These are phyloP conservation scores for Macrolepiota fuliginosa DNA, from an alignment of 768 basidiomycete species.

Conservation along the genomic window DNA sequence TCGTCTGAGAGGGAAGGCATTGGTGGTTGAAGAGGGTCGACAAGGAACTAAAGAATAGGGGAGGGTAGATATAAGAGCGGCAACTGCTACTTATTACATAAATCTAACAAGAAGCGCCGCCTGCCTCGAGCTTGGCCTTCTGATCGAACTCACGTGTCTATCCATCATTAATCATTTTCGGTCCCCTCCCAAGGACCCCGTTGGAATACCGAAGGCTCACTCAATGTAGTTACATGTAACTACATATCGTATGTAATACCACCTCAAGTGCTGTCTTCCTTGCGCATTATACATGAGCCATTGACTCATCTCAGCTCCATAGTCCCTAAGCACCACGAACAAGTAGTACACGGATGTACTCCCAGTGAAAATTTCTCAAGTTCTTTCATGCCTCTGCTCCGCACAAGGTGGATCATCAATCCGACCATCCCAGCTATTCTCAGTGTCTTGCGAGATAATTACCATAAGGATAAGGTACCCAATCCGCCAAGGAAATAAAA, in stretches of 20 bases:
- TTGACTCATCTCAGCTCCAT: not conserved
- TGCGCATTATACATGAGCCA: too few relatives aligned
- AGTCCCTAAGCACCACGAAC: not conserved
- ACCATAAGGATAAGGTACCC: not conserved
- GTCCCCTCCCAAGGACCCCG: not conserved
- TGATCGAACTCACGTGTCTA: conserved; percentile 34
- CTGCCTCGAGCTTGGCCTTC: conserved; percentile 23
- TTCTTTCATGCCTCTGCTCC: not conserved
- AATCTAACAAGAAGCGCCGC: conserved; percentile 18
- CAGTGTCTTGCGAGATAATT: not conserved
- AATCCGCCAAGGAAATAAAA: not conserved
- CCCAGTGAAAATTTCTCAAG: not conserved
- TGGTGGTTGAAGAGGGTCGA: conserved; percentile 3
- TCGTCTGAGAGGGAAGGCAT: conserved; percentile 5
- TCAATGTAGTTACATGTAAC: not conserved
- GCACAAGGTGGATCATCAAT: conserved; percentile 2
- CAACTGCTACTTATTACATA: conserved; percentile 19
- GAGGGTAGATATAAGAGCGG: conserved; percentile 14
- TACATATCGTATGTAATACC: not conserved
- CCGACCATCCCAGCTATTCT: not conserved
- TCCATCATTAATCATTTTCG: conserved; percentile 15
- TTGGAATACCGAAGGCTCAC: not conserved
- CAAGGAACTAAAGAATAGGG: not conserved
- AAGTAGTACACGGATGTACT: not conserved
- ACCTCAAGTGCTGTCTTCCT: not conserved